Percentiles rank a stretch among this genome's conserved stretches.
Evolutionary conservation across 805 yeast genomes (phyloP).

Genomic region (Kuraishia cidri): DNA sequence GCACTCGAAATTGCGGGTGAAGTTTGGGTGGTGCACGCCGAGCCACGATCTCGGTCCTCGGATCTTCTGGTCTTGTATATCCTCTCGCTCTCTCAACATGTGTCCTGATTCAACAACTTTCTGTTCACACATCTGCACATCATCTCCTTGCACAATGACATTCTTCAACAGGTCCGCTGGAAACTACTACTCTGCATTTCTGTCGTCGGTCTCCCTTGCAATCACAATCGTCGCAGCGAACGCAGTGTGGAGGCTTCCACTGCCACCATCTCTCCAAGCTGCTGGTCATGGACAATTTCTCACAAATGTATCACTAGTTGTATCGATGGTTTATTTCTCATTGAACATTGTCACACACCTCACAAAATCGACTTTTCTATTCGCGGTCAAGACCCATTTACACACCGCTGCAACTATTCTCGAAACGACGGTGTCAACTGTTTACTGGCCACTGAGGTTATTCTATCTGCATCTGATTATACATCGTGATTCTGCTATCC

Average conservation of each 20-base stretch:
- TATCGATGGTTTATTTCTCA: conserved; percentile 33
- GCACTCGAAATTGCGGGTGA: too few relatives aligned
- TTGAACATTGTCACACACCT: conserved; percentile 29
- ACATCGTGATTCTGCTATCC: conserved; percentile 25
- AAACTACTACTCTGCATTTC: conserved; percentile 2
- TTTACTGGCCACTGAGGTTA: conserved; percentile 64
- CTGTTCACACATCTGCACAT: too few relatives aligned
- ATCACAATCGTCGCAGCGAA: conserved; percentile 2
- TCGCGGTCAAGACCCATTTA: conserved; percentile 25
- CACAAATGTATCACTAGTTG: conserved; percentile 51
- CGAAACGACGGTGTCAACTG: conserved; percentile 51
- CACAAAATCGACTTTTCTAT: conserved; percentile 14
- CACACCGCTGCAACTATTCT: conserved; percentile 49
- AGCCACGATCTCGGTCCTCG: too few relatives aligned
- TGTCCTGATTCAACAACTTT: too few relatives aligned
- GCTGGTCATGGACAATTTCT: conserved; percentile 71
- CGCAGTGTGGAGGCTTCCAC: conserved; percentile 9
- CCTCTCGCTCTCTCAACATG: too few relatives aligned
- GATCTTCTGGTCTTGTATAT: too few relatives aligned
- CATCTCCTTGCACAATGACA: too few relatives aligned
- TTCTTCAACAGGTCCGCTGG: conserved; percentile 3
- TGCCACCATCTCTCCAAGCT: conserved; percentile 39
- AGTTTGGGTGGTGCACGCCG: too few relatives aligned
- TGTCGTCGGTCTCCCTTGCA: conserved; percentile 1
- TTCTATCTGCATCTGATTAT: conserved; percentile 41